Base-by-base conservation (phyloP, 2,329 filamentous ascomycete species). In the Diaporthe amygdali region DNA sequence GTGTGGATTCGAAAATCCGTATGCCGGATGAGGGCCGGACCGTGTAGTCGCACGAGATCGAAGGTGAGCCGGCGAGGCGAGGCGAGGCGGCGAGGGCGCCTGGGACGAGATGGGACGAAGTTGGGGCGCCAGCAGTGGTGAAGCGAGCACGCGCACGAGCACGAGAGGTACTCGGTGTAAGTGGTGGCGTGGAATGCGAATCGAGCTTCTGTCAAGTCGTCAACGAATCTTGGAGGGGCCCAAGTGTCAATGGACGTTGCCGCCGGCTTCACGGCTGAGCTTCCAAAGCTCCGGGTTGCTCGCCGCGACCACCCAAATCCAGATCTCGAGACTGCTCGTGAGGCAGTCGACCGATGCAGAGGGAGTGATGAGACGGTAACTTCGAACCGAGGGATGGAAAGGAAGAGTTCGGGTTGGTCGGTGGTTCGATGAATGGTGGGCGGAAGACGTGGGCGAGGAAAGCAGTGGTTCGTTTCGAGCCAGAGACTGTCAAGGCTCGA, bases 201-300 rank as follows among this genome's bases (percentile, higher is more conserved):
- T 51, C 10, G 30, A 56, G 46, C 55, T 68, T 15, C 25, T 59
- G 30, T 68, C 54, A 37, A 49, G 20, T 64, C 59, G 59, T 64
- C 44, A 64, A 64, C 59, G 44, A 49, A n/a, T 49, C 27, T 49
- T 47, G n/a, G 44, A 64, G 44, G 44, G 44, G 59, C 30, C 44
- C 59, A 63, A 63, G 59, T 64, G 56, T 49, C 32, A n/a, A 64
- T 49, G 59, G 44, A 44, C 47, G 59, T 64, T 64, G 59, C 59
- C 59, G 59, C 41, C 59, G 44, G 59, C 59, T 47, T 49, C 30
- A 49, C 59, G 59, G 59, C 59, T 49, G 59, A 64, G 59, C 59
- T 64, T 25, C 41, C 56, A 47, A 64, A 64, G 59, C 59, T 64
- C 59, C 59, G 41, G 41, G 59, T 25, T 49, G 44, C 37, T 64